phyloP scores from a whole-genome alignment of 768 basidiomycete species.

The Hypholoma sublateritium region DNA sequence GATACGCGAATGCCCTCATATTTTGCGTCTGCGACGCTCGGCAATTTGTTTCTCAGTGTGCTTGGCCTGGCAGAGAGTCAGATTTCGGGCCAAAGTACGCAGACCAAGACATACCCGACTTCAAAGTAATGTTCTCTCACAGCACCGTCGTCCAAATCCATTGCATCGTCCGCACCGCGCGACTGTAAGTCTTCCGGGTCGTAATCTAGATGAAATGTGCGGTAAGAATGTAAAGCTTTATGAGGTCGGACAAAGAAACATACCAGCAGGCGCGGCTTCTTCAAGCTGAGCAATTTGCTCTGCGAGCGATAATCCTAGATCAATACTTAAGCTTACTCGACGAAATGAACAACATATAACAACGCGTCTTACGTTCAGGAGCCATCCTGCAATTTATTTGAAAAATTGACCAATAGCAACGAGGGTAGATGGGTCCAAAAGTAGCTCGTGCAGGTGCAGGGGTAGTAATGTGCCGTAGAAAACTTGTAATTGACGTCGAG shows the following conservation, averaged over 20 bases:
- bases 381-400: slow-evolving; percentile 11
- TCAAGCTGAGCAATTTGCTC: slow-evolving; percentile 84
- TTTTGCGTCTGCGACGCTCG: slow-evolving; percentile 72
- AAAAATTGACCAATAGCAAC: too few relatives aligned
- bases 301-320: slow-evolving; percentile 55
- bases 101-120: slow-evolving; percentile 61
- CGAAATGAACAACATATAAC: too few relatives aligned
- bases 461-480: too few relatives aligned
- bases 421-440: too few relatives aligned
- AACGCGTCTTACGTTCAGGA: slow-evolving; percentile 17
- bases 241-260: slow-evolving; percentile 22
- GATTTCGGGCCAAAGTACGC: neutral
- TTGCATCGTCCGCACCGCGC: slow-evolving; percentile 42
- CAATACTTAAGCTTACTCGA: neutral
- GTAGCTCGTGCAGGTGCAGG: too few relatives aligned
- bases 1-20: slow-evolving; percentile 72
- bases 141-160: slow-evolving; percentile 30
- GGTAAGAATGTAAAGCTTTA: neutral
- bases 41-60: slow-evolving; percentile 60
- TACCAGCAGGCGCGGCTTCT: slow-evolving; percentile 68
- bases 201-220: slow-evolving; percentile 45
- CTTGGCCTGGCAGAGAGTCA: slow-evolving; percentile 53
- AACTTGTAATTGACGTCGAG: too few relatives aligned
- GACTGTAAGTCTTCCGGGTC: slow-evolving; percentile 75
- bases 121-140: slow-evolving; percentile 79